These are phyloP conservation scores for Mucor piriformis DNA, from an alignment of 371 early-diverging fungal genomes.

Conservation along the genomic window DNA sequence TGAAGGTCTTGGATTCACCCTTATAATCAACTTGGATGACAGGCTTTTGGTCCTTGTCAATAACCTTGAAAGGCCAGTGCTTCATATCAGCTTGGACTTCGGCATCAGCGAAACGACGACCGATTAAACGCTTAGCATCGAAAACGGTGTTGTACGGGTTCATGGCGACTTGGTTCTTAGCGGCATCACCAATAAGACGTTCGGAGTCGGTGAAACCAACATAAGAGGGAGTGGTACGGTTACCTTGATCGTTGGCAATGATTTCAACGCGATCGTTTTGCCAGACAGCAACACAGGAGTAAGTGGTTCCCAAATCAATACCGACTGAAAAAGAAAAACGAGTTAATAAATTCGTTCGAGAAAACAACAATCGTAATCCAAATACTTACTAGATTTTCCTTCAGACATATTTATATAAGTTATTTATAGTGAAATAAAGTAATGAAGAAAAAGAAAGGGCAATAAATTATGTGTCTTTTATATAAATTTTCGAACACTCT, in stretches of 20 bases:
- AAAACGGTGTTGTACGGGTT: constrained; percentile 92
- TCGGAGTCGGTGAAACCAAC: constrained; percentile 78
- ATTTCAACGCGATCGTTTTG: constrained; percentile 81
- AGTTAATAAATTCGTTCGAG: background rate
- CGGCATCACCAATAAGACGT: constrained; percentile 82
- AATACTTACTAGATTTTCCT: constrained; percentile 12
- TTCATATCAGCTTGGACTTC: constrained; percentile 86
- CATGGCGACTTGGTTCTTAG: constrained; percentile 80
- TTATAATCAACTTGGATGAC: constrained; percentile 88
- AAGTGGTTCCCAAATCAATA: constrained; percentile 98
- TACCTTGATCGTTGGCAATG: constrained; percentile 78
- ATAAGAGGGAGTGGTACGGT: constrained; percentile 85
- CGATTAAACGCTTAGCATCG: constrained; percentile 95
- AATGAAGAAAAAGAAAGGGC: background rate
- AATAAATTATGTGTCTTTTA: background rate
- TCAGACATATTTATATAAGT: constrained; percentile 9
- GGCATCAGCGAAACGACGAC: constrained; percentile 86
- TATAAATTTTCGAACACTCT: background rate
- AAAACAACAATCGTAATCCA: background rate
- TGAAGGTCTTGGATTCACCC: constrained; percentile 84
- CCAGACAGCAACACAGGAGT: constrained; percentile 95
- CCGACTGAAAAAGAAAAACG: constrained; percentile 44
- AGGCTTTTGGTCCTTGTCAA: constrained; percentile 94
- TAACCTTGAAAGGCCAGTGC: constrained; percentile 88
- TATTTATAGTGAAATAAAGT: background rate